phyloP scores from a whole-genome alignment of 345 rosid species.

The Murraya paniculata region DNA sequence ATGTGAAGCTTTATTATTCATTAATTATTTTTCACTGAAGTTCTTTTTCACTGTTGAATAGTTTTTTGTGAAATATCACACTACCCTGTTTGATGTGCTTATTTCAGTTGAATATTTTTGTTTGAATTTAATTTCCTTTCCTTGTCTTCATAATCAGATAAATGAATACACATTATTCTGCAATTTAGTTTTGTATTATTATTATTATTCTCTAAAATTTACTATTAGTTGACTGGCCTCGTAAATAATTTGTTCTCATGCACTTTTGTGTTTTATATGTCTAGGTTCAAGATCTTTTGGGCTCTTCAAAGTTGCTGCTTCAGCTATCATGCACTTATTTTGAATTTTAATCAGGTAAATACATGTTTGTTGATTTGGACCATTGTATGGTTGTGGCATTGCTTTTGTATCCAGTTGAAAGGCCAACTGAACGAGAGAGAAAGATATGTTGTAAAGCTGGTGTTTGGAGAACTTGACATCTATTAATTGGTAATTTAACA shows the following conservation, averaged over 20 bases:
- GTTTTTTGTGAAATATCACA: not conserved
- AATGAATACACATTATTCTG: not conserved
- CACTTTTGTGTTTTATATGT: not conserved
- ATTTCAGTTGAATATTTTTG: not conserved
- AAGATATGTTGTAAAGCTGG: not conserved
- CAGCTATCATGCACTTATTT: not conserved
- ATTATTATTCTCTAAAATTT: not conserved
- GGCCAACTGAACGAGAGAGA: not conserved
- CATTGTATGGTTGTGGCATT: not conserved
- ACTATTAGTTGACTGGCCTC: conserved; percentile 1
- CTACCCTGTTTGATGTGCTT: not conserved
- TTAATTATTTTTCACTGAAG: not conserved
- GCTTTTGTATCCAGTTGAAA: not conserved
- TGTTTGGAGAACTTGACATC: not conserved
- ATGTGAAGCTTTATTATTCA: not conserved
- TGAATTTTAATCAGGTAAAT: conserved; percentile 1
- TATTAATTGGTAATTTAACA: not conserved
- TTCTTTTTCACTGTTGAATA: not conserved
- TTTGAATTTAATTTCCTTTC: not conserved
- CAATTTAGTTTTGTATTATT: not conserved
- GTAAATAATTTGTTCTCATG: not conserved
- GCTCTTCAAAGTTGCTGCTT: not conserved
- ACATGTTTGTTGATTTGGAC: not conserved
- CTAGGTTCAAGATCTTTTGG: not conserved
- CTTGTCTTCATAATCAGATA: not conserved